Evolutionary conservation across 1,284 basidiomycete species (phyloP).

Genomic region (Puccinia coronata): DNA sequence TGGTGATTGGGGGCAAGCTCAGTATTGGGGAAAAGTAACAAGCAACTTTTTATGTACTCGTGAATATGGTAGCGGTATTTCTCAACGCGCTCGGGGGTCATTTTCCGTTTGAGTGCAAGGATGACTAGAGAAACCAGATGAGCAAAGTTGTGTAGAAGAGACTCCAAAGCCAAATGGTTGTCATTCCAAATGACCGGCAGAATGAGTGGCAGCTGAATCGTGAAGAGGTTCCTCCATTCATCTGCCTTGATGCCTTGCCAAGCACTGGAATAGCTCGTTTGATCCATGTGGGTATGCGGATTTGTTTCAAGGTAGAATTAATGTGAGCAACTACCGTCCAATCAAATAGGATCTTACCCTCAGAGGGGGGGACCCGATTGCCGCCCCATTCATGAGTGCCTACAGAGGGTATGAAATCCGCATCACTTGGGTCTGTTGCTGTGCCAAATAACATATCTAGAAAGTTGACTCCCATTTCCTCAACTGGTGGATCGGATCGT

Average conservation of each 20-base stretch:
- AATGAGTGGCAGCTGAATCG: conserved; percentile 39
- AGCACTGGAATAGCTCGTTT: conserved; percentile 31
- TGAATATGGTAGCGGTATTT: conserved; percentile 31
- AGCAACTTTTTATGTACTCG: conserved; percentile 27
- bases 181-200: conserved; percentile 27
- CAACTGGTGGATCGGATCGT: neutral
- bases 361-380: conserved; percentile 7
- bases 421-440: conserved; percentile 5
- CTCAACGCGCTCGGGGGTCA: neutral
- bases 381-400: conserved; percentile 25
- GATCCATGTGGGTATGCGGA: conserved; percentile 36
- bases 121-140: conserved; percentile 42
- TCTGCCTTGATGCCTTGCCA: conserved; percentile 50
- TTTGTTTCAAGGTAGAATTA: conserved; percentile 6
- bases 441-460: neutral
- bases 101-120: conserved; percentile 21
- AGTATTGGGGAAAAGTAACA: conserved; percentile 27
- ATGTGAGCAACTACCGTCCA: neutral
- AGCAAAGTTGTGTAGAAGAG: conserved; percentile 33
- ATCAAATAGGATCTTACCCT: conserved; percentile 42
- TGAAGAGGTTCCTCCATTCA: conserved; percentile 50
- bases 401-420: neutral
- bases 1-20: conserved; percentile 42
- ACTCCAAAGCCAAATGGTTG: neutral
- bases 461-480: neutral